phyloP scores from a whole-genome alignment of 495 filamentous ascomycete species.

The Aspergillus diversus region DNA sequence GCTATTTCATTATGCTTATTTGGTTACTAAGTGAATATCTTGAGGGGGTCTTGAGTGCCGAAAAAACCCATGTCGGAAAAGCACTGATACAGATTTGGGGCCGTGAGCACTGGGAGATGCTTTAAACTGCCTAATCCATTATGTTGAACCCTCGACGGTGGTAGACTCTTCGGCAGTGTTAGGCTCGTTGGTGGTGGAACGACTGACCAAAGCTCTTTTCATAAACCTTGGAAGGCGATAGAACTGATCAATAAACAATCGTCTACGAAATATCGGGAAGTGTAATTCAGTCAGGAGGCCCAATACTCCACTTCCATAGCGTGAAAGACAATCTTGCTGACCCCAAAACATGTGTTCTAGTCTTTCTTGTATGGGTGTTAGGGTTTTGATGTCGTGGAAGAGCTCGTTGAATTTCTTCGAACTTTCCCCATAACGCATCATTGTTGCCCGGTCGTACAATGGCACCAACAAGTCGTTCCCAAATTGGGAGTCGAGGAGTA shows the following conservation, averaged over 20 bases:
- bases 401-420: not conserved
- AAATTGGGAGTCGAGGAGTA: too few relatives aligned
- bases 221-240: not conserved
- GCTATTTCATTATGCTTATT: too few relatives aligned
- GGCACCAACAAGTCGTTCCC: not conserved
- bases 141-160: too few relatives aligned
- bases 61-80: too few relatives aligned
- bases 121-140: too few relatives aligned
- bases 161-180: too few relatives aligned
- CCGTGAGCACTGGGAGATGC: too few relatives aligned
- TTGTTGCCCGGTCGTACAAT: not conserved
- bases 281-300: not conserved
- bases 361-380: not conserved
- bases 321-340: not conserved
- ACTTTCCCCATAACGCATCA: not conserved
- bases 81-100: too few relatives aligned
- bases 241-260: not conserved
- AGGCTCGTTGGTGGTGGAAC: too few relatives aligned
- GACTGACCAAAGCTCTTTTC: not conserved
- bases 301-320: not conserved
- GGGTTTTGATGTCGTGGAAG: not conserved
- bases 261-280: not conserved
- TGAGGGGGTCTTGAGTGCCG: too few relatives aligned
- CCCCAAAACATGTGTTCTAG: not conserved
- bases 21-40: too few relatives aligned